A percentile compares a stretch with the other conserved stretches of the same genome.
phyloP scores from a whole-genome alignment of 2,329 filamentous ascomycete genomes.

The Thielaviopsis punctulata region DNA sequence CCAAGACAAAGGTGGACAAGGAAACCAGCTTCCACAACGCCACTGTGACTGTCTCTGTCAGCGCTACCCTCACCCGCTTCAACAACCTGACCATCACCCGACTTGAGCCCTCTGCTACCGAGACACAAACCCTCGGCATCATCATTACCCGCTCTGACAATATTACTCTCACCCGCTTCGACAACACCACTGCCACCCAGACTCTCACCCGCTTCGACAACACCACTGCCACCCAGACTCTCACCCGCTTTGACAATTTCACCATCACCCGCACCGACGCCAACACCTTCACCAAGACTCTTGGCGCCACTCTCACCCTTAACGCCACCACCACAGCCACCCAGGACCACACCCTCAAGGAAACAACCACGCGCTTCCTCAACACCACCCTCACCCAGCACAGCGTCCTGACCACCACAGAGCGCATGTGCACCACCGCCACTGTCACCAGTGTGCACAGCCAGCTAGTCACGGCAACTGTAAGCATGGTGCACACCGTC shows the following conservation, averaged over 20 bases:
- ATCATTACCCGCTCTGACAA: neutral
- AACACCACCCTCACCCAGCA: too few relatives aligned
- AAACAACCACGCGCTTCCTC: too few relatives aligned
- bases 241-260: neutral
- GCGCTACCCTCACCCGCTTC: neutral
- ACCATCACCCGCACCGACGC: neutral
- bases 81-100: neutral
- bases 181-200: neutral
- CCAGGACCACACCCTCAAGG: too few relatives aligned
- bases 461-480: too few relatives aligned
- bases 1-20: neutral
- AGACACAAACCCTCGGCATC: neutral
- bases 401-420: too few relatives aligned
- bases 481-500: too few relatives aligned
- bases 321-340: neutral
- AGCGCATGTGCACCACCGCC: too few relatives aligned
- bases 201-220: too few relatives aligned
- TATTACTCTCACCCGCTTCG: too few relatives aligned
- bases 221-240: neutral
- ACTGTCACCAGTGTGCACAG: too few relatives aligned
- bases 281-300: too few relatives aligned
- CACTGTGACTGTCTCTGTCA: too few relatives aligned
- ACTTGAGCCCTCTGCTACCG: neutral
- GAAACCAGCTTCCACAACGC: neutral
- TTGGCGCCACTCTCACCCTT: neutral